phyloP scores from a whole-genome alignment of 768 basidiomycete species.

The Collybia sp. region DNA sequence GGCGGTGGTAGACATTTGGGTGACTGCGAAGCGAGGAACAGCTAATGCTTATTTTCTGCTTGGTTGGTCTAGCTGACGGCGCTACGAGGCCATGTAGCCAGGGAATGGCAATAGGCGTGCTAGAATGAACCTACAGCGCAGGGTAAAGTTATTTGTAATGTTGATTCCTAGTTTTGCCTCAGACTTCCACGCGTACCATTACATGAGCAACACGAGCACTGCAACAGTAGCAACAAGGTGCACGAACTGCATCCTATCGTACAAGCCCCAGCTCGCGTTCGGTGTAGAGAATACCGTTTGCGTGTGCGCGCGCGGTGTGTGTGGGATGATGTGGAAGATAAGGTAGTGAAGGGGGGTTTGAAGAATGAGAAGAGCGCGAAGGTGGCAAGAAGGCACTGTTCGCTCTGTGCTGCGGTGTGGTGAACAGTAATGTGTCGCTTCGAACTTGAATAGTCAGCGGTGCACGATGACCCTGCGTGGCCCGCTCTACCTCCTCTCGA shows the following conservation, averaged over 20 bases:
- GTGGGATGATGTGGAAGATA: conserved; percentile 22
- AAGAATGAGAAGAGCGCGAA: conserved; percentile 87
- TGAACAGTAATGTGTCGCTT: no score
- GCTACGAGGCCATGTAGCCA: background rate
- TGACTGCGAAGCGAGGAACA: conserved; percentile 30
- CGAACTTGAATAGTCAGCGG: no score
- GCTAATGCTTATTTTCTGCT: conserved; percentile 10
- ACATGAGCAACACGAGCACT: conserved; percentile 52
- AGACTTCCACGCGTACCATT: conserved; percentile 10
- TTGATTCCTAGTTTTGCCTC: background rate
- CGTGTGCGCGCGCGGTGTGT: conserved; percentile 41
- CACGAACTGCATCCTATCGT: conserved; percentile 53
- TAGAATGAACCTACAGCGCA: no score
- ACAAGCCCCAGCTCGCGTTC: conserved; percentile 35
- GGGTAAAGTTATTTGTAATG: background rate
- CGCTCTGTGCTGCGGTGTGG: conserved; percentile 17
- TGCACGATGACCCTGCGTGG: no score
- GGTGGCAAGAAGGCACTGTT: conserved; percentile 75
- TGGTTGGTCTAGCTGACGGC: conserved; percentile 6
- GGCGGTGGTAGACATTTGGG: conserved; percentile 50
- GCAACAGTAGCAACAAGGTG: conserved; percentile 64
- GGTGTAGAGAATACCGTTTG: conserved; percentile 14
- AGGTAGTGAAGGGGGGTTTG: conserved; percentile 56
- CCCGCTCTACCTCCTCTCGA: no score
- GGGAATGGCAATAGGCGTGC: no score